Base-by-base conservation (phyloP, 176 grass and related monocot species). In the Aegilops sharonensis region DNA sequence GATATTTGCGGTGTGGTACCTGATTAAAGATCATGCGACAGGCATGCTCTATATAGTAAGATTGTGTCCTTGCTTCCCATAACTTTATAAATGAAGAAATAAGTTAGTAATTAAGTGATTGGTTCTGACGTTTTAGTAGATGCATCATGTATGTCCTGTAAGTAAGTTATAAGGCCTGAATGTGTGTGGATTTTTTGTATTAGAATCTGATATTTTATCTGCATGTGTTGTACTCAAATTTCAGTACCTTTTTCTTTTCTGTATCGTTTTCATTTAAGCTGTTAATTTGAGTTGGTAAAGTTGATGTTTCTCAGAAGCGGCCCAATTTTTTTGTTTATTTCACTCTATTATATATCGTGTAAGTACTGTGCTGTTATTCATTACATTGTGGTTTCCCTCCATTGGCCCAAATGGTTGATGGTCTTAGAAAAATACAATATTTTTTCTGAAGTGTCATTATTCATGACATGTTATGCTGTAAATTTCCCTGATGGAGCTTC, bases 401-500 rank as follows among this genome's bases (percentile, higher is more conserved):
- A 5, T 52, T 68, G 20, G 27, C 27, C 17, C 29, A 81, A 48
- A 20, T 66, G 24, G 3, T 50, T 11, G 17, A 11, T 1, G 3
- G 18, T 31, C 40, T 50, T 34, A 68, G 1, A 81, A 74, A 83
- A 61, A 9, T 63, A 25, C 17, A 20, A 14, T 43, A 42, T 17
- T 39, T 39, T 81, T 2, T 81, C 40, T 31, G 12, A 65, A 66
- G 24, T 66, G 24, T 45, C 79, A 11, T 81, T 50, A 54, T 81
- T 9, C 52, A 3, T 36, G 75, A 57, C 70, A 43, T 4, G 71
- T 50, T 32, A 27, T 59, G 23, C 40, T 78, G 52, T 82, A 9
- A 85, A 72, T 90, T 69, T 78, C 17, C 78, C 78, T 84, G 83
- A 90, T 74, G 56, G 63, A 67, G 32, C 24, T 86, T 80, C 40